phyloP scores from a whole-genome alignment of 805 yeast species.

The Yamadazyma ubonensis region DNA sequence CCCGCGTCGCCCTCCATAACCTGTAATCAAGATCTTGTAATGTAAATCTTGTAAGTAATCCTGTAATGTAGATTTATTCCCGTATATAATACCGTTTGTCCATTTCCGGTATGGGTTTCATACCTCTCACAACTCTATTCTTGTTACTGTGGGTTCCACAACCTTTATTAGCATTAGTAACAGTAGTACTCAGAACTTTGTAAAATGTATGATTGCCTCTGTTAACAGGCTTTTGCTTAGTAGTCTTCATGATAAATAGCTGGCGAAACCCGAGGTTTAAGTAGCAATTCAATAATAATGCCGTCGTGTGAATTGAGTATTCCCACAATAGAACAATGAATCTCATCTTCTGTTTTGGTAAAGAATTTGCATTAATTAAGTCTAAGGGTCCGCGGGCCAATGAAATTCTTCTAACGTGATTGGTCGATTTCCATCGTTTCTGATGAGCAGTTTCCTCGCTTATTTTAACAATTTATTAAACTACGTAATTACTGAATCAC shows the following conservation, averaged over 20 bases:
- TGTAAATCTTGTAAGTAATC: no score
- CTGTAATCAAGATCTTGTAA: no score
- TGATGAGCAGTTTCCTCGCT: no score
- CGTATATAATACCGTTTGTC: slow-evolving; percentile 4
- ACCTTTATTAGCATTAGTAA: slow-evolving; percentile 11
- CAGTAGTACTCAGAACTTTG: slow-evolving; percentile 7
- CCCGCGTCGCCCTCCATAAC: no score
- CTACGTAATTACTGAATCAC: no score
- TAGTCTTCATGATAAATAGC: slow-evolving; percentile 1
- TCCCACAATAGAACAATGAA: slow-evolving; percentile 3
- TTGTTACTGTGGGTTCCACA: background rate
- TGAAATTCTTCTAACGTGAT: no score
- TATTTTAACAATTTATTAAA: no score
- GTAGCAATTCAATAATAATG: background rate
- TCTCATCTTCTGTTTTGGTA: slow-evolving; percentile 6
- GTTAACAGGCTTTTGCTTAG: slow-evolving; percentile 4
- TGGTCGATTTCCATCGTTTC: no score
- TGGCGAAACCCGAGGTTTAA: slow-evolving; percentile 1
- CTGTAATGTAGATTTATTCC: background rate
- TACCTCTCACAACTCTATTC: slow-evolving; percentile 3
- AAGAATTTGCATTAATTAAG: slow-evolving; percentile 3
- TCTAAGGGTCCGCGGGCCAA: slow-evolving; percentile 6
- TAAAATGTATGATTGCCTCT: slow-evolving; percentile 11
- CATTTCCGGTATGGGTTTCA: slow-evolving; percentile 7
- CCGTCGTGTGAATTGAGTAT: slow-evolving; percentile 3